Conservation (phyloP, 2,329 filamentous ascomycete species). For the Fusarium luffae region DNA sequence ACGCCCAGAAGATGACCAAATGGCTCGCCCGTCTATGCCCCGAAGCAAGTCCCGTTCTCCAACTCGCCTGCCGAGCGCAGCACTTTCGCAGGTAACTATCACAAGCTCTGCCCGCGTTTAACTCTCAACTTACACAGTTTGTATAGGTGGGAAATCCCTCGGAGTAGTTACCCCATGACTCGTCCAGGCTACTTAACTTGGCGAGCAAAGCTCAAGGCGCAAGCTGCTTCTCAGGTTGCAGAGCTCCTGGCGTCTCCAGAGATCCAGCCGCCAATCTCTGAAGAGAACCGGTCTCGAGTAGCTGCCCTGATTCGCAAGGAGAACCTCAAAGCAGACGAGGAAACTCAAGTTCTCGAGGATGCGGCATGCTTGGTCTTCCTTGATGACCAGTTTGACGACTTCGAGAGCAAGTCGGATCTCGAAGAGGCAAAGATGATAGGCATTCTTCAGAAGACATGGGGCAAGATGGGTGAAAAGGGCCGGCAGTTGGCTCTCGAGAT, state of each 20-base stretch:
- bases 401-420: constrained; percentile 71
- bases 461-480: constrained; percentile 75
- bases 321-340: constrained; percentile 67
- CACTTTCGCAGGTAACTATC: constrained; percentile 74
- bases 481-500: constrained; percentile 73
- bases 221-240: constrained; percentile 65
- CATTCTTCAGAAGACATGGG: constrained; percentile 80
- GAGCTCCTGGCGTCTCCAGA: constrained; percentile 60
- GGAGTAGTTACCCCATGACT: constrained; percentile 77
- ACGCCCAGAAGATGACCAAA: constrained; percentile 80
- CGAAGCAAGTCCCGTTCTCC: constrained; percentile 72
- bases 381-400: constrained; percentile 86
- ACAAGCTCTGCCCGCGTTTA: neutral
- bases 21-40: constrained; percentile 74
- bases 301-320: constrained; percentile 83
- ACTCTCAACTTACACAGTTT: neutral
- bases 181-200: constrained; percentile 82
- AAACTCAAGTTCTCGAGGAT: constrained; percentile 83
- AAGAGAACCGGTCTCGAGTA: constrained; percentile 69
- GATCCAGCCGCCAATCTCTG: constrained; percentile 53
- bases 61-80: constrained; percentile 83
- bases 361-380: constrained; percentile 89
- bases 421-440: constrained; percentile 82
- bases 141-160: constrained; percentile 79
- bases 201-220: constrained; percentile 78